These are phyloP conservation scores for Aureobasidium zeae DNA, from an alignment of 2,329 filamentous ascomycete genomes.

Conservation along the genomic window DNA sequence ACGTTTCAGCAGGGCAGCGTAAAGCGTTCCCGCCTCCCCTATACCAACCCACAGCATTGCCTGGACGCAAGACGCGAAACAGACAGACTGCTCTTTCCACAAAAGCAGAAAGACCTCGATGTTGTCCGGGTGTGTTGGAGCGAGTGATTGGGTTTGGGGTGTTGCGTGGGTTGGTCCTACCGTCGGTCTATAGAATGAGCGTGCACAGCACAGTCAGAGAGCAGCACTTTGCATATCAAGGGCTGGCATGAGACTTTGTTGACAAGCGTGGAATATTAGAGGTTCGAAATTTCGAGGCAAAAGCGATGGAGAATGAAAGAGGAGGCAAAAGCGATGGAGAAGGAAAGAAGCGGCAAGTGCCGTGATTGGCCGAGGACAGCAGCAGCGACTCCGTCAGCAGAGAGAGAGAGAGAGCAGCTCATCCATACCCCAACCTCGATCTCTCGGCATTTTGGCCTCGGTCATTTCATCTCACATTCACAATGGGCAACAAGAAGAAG, in stretches of 20 bases:
- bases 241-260: background rate
- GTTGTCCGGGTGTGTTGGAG: constrained; percentile 4
- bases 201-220: no score
- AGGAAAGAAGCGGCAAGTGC: background rate
- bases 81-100: constrained; percentile 16
- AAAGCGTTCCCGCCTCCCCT: constrained; percentile 7
- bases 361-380: constrained; percentile 2
- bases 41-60: constrained; percentile 16
- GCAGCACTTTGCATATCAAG: background rate
- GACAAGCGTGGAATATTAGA: background rate
- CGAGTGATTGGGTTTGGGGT: constrained; percentile 17
- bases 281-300: constrained; percentile 11
- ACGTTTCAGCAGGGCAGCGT: constrained; percentile 11
- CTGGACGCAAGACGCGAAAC: constrained; percentile 17
- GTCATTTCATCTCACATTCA: constrained; percentile 7
- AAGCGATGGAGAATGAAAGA: constrained; percentile 5
- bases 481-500: constrained; percentile 87
- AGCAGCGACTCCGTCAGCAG: background rate
- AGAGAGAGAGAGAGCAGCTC: no score
- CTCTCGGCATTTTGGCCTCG: background rate
- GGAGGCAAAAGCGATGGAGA: constrained; percentile 4
- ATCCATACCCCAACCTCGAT: background rate
- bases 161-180: constrained; percentile 7
- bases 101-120: constrained; percentile 13
- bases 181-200: background rate